Evolutionary conservation across 345 rosid species (phyloP), one percentile per base, ranked within the genome.

Genomic region (Gossypium bickii): DNA sequence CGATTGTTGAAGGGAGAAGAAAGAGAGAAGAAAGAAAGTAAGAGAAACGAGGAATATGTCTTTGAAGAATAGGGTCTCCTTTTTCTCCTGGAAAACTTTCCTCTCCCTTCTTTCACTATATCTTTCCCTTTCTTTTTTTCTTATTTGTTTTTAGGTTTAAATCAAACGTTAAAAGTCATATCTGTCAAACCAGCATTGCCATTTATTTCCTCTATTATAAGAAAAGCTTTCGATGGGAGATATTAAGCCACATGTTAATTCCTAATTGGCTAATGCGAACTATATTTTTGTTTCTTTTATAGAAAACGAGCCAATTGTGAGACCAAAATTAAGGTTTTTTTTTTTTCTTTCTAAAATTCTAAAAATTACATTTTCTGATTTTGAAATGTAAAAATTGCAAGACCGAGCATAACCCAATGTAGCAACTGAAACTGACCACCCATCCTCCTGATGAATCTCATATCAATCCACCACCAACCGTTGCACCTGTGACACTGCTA

Each of bases 241-340:
- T n/a, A 57, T 29, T 60, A 0, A 41, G 65, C 78, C 78, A 75
- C 53, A 12, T 74, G 62, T 61, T 61, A 22, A 71, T 18, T 38
- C 64, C 34, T 41, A 12, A 55, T 55, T 55, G 49, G 18, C 6
- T 20, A 56, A 4, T 20, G 27, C 12, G 20, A 56, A 16, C 41
- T 34, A 5, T 34, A 2, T 48, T 48, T 48, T 48, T 48, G 3
- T 48, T 48, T 11, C 15, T 48, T 48, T 48, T 11, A 48, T 48
- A 48, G 13, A 48, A 48, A 48, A 48, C 17, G 6, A 15, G 15
- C 15, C 52, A 48, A 11, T 48, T 48, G 52, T 48, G 15, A 48
- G 15, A 48, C 52, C 52, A 48, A 11, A 48, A 48, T 48, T 48
- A 12, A 48, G 52, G 12, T 12, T 34, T 34, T 34, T 34, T 48